phyloP scores from a whole-genome alignment of 2,329 filamentous ascomycete genomes.

The Hortaea sp. region DNA sequence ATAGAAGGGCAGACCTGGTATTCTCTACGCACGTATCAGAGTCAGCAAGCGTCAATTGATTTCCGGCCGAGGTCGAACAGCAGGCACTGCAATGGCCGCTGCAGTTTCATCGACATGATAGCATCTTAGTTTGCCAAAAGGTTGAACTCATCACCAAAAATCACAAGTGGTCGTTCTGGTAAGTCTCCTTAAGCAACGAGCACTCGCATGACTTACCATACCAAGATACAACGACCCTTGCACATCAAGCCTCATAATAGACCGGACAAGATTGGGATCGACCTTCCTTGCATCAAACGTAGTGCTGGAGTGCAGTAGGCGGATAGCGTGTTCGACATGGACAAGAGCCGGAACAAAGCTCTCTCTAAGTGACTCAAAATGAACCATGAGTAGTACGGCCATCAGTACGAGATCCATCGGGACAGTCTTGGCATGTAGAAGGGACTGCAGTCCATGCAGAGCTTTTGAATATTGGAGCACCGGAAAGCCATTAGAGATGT shows the following conservation, averaged over 20 bases:
- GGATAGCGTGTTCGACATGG: conserved; percentile 24
- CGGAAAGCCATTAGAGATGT: conserved; percentile 17
- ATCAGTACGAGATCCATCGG: conserved; percentile 20
- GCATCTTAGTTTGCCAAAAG: no score
- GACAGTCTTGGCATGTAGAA: conserved; percentile 13
- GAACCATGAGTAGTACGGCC: conserved; percentile 22
- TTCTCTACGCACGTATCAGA: conserved; percentile 2
- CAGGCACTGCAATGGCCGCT: no score
- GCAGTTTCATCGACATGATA: no score
- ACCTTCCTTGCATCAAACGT: conserved; percentile 15
- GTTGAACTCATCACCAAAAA: no score
- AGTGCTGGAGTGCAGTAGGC: conserved; percentile 15
- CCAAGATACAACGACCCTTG: conserved; percentile 20
- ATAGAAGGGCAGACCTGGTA: conserved; percentile 21
- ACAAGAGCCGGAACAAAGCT: conserved; percentile 22
- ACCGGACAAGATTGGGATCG: conserved; percentile 17
- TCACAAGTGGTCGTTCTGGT: background rate
- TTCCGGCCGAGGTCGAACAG: no score
- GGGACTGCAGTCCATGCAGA: conserved; percentile 18
- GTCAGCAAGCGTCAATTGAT: no score
- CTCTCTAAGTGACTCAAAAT: conserved; percentile 25
- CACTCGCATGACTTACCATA: background rate
- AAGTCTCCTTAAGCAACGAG: background rate
- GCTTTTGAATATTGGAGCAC: conserved; percentile 23
- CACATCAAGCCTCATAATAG: conserved; percentile 23